These are phyloP conservation scores for Colletotrichum sp. DNA, from an alignment of 2,329 filamentous ascomycete species.

Conservation along the genomic window DNA sequence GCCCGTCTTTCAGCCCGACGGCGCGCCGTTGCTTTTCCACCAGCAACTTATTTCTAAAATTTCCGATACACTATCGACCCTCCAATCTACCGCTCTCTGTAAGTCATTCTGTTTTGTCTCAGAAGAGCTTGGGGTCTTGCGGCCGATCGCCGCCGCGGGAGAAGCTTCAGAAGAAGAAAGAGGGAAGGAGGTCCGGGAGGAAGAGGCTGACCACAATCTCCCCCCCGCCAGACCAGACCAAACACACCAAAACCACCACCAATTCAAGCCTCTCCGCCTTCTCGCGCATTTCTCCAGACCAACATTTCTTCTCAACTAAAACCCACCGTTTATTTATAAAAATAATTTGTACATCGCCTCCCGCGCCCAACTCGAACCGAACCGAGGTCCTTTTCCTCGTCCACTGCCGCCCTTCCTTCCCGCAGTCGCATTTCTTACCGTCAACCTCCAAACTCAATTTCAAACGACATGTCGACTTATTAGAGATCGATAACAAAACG, in stretches of 20 bases:
- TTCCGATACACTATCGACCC: conserved; percentile 1
- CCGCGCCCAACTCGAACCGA: neutral
- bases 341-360: neutral
- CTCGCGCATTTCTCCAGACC: neutral
- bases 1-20: neutral
- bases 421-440: conserved; percentile 1
- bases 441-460: neutral
- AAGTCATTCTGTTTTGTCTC: conserved; percentile 4
- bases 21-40: conserved; percentile 12
- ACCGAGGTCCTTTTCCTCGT: neutral
- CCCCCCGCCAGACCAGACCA: conserved; percentile 10
- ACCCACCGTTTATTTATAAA: neutral
- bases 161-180: conserved; percentile 10
- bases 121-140: neutral
- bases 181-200: conserved; percentile 4
- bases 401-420: neutral
- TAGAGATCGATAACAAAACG: neutral
- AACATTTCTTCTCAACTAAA: conserved; percentile 9
- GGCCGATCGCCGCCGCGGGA: neutral
- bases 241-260: neutral
- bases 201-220: conserved; percentile 14
- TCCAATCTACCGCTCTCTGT: neutral
- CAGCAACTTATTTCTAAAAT: neutral
- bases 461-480: conserved; percentile 8
- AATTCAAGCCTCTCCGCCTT: neutral